phyloP scores from a whole-genome alignment of 306 rosid genomes.

The Lathyrus sativus region DNA sequence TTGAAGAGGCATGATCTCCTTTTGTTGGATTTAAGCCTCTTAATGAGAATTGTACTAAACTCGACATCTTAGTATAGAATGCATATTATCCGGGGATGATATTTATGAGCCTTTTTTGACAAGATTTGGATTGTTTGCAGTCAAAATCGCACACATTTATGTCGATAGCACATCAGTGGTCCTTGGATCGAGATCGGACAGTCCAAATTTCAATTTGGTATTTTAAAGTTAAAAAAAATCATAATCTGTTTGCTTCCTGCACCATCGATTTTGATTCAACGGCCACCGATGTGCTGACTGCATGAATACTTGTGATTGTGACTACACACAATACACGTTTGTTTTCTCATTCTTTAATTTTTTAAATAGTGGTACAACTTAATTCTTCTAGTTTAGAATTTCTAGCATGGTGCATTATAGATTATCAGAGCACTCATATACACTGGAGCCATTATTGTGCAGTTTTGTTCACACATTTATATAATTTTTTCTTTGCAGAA shows the following conservation, averaged over 20 bases:
- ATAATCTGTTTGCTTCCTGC: background rate
- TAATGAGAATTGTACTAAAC: too few relatives aligned
- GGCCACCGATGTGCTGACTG: background rate
- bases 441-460: conserved; percentile 1
- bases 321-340: background rate
- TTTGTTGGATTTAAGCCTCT: too few relatives aligned
- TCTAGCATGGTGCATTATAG: conserved; percentile 16
- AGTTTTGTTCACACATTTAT: background rate
- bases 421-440: conserved; percentile 1
- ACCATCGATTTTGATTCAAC: background rate
- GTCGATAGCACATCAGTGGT: background rate
- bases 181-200: background rate
- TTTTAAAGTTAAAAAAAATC: background rate
- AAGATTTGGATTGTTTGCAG: background rate
- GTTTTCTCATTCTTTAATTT: conserved; percentile 26
- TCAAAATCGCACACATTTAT: background rate
- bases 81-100: background rate
- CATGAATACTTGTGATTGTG: background rate
- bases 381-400: conserved; percentile 18
- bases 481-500: background rate
- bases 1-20: too few relatives aligned
- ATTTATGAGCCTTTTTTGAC: background rate
- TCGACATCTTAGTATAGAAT: background rate
- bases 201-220: background rate
- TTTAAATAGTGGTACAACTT: conserved; percentile 8